Percentiles rank a stretch among this genome's conserved stretches.
These are phyloP conservation scores for Citrus maxima DNA, from an alignment of 345 rosid genomes.

Conservation along the genomic window DNA sequence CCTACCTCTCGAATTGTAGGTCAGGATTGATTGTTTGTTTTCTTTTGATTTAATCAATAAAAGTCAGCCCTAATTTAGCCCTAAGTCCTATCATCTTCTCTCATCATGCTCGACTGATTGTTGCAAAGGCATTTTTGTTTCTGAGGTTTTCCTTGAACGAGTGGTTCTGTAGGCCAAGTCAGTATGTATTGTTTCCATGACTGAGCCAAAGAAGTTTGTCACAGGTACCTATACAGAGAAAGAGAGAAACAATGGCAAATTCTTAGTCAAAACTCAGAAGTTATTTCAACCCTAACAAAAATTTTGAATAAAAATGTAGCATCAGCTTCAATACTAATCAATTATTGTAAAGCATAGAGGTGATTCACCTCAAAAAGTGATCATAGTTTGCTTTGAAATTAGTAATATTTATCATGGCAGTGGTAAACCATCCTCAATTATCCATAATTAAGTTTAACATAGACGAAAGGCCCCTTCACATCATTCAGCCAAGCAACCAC, in stretches of 20 bases:
- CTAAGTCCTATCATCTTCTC: too few species aligned
- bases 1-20: too few species aligned
- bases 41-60: too few species aligned
- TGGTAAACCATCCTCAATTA: too few species aligned
- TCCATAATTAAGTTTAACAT: neutral
- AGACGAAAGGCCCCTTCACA: neutral
- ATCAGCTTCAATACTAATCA: neutral
- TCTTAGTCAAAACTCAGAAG: neutral
- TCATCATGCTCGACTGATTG: constrained; percentile 26
- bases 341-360: neutral
- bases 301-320: neutral
- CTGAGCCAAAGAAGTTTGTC: constrained; percentile 94
- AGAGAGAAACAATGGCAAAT: constrained; percentile 14
- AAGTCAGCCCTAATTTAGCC: too few species aligned
- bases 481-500: neutral
- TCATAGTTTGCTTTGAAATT: neutral
- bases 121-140: constrained; percentile 22
- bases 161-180: constrained; percentile 63
- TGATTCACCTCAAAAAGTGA: neutral
- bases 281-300: neutral
- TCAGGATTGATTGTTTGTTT: too few species aligned
- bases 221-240: constrained; percentile 71
- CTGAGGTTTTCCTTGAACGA: constrained; percentile 30
- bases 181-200: constrained; percentile 90
- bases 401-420: neutral